Evolutionary conservation across 306 rosid genomes (phyloP).

Genomic region (Vachellia collinsii): DNA sequence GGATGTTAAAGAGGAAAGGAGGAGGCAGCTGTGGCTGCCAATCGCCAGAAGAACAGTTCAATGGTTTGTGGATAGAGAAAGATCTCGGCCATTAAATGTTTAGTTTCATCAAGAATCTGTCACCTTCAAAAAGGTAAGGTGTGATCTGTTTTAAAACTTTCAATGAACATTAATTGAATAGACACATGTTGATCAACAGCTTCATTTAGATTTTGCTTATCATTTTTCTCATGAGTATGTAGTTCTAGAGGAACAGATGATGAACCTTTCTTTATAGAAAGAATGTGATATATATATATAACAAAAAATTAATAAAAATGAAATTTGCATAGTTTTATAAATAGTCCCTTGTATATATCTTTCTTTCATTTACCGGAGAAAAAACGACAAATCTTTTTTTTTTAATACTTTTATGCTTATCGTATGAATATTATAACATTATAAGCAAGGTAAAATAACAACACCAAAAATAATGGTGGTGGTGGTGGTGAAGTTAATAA

Average conservation of each 20-base stretch:
- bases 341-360: neutral
- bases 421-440: constrained; percentile 23
- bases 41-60: constrained; percentile 88
- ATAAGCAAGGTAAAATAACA: constrained; percentile 14
- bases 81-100: constrained; percentile 60
- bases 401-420: constrained; percentile 5
- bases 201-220: constrained; percentile 11
- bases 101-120: constrained; percentile 31
- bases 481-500: constrained; percentile 20
- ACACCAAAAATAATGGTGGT: neutral
- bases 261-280: neutral
- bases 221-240: constrained; percentile 21
- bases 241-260: constrained; percentile 34
- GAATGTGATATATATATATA: neutral
- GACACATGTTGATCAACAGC: constrained; percentile 1
- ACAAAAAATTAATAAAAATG: neutral
- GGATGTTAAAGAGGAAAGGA: constrained; percentile 65
- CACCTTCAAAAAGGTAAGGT: constrained; percentile 17
- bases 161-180: neutral
- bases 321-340: too few relatives aligned
- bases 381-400: neutral
- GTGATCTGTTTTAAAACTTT: neutral
- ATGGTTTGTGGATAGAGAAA: constrained; percentile 97
- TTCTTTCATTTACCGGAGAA: neutral
- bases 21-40: constrained; percentile 77